Conservation (phyloP, 306 rosid genomes). For the Medicago arabica region DNA sequence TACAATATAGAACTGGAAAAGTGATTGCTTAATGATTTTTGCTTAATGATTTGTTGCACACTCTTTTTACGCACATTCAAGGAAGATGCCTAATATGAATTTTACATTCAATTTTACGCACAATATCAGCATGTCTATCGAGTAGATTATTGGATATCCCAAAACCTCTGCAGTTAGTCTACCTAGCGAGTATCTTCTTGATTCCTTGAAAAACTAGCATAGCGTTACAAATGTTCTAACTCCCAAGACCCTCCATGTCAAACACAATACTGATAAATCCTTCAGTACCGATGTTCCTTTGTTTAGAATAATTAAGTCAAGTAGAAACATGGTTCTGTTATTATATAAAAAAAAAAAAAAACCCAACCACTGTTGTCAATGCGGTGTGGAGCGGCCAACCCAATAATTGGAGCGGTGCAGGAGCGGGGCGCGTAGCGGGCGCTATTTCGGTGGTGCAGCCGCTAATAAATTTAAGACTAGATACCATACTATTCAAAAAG, state of each 20-base stretch:
- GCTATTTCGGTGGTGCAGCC: no score
- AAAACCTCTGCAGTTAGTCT: slow-evolving; percentile 18
- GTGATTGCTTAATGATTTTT: no score
- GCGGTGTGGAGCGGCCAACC: no score
- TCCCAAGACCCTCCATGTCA: slow-evolving; percentile 8
- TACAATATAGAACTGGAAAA: not conserved
- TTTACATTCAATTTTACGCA: slow-evolving; percentile 3
- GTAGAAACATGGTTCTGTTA: not conserved
- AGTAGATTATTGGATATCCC: slow-evolving; percentile 15
- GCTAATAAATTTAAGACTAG: no score
- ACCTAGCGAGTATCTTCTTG: not conserved
- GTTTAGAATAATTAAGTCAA: slow-evolving; percentile 12
- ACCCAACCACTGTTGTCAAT: no score
- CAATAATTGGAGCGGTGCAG: no score
- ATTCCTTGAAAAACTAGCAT: slow-evolving; percentile 2
- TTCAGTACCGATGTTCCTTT: not conserved
- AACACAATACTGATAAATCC: slow-evolving; percentile 8
- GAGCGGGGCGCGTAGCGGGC: no score
- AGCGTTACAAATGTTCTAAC: not conserved
- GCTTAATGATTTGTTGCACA: not conserved
- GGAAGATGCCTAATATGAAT: slow-evolving; percentile 6
- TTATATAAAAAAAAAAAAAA: not conserved
- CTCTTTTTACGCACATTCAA: not conserved
- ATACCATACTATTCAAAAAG: no score
- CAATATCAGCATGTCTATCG: not conserved